Conservation (phyloP, 2,329 filamentous ascomycete species). For the Phaeosphaeriaceae sp. region DNA sequence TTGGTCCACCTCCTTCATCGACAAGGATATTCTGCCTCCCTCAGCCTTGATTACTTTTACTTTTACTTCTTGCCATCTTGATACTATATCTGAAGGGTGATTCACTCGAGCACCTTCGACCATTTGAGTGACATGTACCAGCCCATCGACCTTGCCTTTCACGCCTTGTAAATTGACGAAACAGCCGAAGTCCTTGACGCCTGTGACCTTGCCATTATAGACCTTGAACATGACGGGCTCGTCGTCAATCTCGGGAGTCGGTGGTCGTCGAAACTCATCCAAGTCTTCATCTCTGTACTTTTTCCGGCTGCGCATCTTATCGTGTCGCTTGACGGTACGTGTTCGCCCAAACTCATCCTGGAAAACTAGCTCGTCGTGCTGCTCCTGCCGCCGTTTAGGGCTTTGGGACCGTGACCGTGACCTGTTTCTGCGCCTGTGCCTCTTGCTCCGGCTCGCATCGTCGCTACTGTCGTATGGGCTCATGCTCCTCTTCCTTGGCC, state of each 20-base stretch:
- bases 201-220: conserved; percentile 88
- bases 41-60: conserved; percentile 93
- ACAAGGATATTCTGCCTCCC: conserved; percentile 79
- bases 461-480: conserved; percentile 59
- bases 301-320: conserved; percentile 49
- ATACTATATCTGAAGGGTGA: conserved; percentile 86
- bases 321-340: conserved; percentile 49
- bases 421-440: conserved; percentile 53
- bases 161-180: conserved; percentile 94
- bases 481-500: conserved; percentile 64
- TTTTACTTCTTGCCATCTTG: conserved; percentile 81
- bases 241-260: conserved; percentile 79
- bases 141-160: conserved; percentile 84
- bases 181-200: conserved; percentile 92
- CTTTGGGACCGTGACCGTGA: conserved; percentile 63
- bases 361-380: conserved; percentile 60
- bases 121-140: conserved; percentile 93
- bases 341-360: conserved; percentile 66
- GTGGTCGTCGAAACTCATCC: conserved; percentile 69
- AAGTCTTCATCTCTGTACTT: conserved; percentile 52
- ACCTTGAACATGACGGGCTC: conserved; percentile 81
- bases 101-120: conserved; percentile 84
- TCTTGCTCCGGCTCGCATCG: conserved; percentile 53
- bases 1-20: conserved; percentile 98
- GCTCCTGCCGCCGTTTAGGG: conserved; percentile 50